These are phyloP conservation scores for Phytophthora citricola DNA, from an alignment of 352 stramenopile genomes.

Conservation along the genomic window DNA sequence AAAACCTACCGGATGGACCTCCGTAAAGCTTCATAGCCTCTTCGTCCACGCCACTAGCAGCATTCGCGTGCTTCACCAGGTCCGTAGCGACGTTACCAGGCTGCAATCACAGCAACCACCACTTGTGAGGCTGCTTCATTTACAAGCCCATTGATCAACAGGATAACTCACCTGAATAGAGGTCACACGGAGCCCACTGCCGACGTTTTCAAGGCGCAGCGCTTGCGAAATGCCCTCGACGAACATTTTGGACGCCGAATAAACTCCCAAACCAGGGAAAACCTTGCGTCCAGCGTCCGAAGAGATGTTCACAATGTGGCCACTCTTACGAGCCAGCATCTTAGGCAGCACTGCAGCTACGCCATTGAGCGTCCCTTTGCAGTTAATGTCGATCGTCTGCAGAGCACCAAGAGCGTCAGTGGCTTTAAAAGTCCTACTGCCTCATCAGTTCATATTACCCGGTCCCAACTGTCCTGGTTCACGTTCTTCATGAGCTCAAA, in stretches of 20 bases:
- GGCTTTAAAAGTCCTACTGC: background rate
- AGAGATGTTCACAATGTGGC: constrained; percentile 91
- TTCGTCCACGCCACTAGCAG: constrained; percentile 68
- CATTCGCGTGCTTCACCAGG: constrained; percentile 86
- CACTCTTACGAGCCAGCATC: constrained; percentile 76
- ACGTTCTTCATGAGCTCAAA: constrained; percentile 92
- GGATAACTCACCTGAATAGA: constrained; percentile 65
- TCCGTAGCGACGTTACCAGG: constrained; percentile 93
- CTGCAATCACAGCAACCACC: constrained; percentile 37
- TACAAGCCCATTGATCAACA: background rate
- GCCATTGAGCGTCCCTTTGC: constrained; percentile 91
- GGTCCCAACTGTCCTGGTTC: constrained; percentile 93
- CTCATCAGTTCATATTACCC: constrained; percentile 16
- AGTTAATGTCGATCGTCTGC: constrained; percentile 93
- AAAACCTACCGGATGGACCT: constrained; percentile 46
- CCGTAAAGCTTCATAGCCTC: constrained; percentile 84
- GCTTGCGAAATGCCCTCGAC: constrained; percentile 90
- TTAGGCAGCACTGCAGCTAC: constrained; percentile 77
- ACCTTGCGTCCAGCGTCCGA: constrained; percentile 83
- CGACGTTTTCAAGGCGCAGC: constrained; percentile 86
- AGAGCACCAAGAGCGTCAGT: constrained; percentile 11
- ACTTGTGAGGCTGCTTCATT: background rate
- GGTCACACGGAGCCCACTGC: constrained; percentile 88
- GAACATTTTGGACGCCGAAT: constrained; percentile 93
- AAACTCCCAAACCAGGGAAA: constrained; percentile 87